phyloP scores from a whole-genome alignment of 2,329 filamentous ascomycete species.

The Chaetomiaceae sp. region DNA sequence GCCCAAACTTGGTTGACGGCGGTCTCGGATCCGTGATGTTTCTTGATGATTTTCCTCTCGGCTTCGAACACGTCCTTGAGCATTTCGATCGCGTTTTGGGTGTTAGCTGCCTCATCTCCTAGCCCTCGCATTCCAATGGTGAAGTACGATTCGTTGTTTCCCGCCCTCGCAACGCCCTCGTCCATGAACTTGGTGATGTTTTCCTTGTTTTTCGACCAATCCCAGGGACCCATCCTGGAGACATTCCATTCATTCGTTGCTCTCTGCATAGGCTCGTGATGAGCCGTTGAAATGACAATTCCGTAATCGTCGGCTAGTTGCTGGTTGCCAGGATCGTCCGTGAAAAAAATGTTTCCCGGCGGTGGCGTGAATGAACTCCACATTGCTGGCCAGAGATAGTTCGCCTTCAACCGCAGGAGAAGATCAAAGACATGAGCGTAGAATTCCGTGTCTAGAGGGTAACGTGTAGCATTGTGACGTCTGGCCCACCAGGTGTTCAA shows the following conservation, averaged over 20 bases:
- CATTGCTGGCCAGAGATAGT: slow-evolving; percentile 65
- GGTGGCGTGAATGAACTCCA: slow-evolving; percentile 48
- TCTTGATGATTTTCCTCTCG: slow-evolving; percentile 50
- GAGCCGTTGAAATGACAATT: slow-evolving; percentile 60
- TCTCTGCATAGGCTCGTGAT: slow-evolving; percentile 63
- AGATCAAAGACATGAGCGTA: slow-evolving; percentile 62
- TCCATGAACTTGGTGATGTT: slow-evolving; percentile 55
- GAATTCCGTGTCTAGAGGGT: slow-evolving; percentile 48
- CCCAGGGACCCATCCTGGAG: slow-evolving; percentile 41
- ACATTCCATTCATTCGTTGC: slow-evolving; percentile 47
- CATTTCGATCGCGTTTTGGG: slow-evolving; percentile 47
- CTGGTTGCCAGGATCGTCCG: slow-evolving; percentile 56
- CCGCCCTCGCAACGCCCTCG: slow-evolving; percentile 47
- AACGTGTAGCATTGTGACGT: slow-evolving; percentile 44
- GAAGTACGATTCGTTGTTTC: slow-evolving; percentile 55
- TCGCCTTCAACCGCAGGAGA: slow-evolving; percentile 55
- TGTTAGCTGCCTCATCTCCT: slow-evolving; percentile 49
- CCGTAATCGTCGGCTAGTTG: slow-evolving; percentile 58
- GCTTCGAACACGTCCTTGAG: slow-evolving; percentile 47
- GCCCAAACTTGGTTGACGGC: slow-evolving; percentile 49
- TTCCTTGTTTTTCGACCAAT: slow-evolving; percentile 53
- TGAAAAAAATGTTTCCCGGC: slow-evolving; percentile 54
- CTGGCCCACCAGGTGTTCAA: slow-evolving; percentile 54
- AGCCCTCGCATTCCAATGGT: slow-evolving; percentile 58
- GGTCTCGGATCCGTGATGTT: slow-evolving; percentile 36